Conservation (phyloP, 768 basidiomycete genomes). For the Rhizopogon vinicolor region DNA sequence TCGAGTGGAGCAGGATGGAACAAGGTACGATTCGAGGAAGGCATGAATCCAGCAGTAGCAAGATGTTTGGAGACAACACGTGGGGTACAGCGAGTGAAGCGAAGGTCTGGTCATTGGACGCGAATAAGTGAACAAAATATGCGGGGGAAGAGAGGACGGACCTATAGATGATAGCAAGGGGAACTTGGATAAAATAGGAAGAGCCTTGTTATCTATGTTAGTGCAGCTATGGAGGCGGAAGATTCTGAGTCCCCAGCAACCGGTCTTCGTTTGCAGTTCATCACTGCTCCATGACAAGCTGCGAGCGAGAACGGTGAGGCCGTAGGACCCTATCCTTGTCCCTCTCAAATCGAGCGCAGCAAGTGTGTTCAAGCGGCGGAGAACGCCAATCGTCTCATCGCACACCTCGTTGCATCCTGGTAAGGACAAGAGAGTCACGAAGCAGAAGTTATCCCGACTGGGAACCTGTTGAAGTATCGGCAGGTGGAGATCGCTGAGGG, state of each 20-base stretch:
- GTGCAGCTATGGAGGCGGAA: conserved; percentile 52
- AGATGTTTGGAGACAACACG: conserved; percentile 12
- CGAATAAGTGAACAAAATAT: background rate
- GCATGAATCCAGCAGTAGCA: conserved; percentile 19
- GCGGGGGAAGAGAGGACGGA: conserved; percentile 24
- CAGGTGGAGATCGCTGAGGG: conserved; percentile 50
- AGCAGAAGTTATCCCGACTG: conserved; percentile 50
- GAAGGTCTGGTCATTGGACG: conserved; percentile 35
- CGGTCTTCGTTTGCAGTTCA: conserved; percentile 21
- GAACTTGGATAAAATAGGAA: conserved; percentile 40
- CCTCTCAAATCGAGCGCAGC: conserved; percentile 60
- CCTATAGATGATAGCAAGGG: conserved; percentile 60
- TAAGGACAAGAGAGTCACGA: conserved; percentile 62
- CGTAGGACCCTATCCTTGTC: conserved; percentile 47
- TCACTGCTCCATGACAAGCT: conserved; percentile 36
- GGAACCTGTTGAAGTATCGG: conserved; percentile 55
- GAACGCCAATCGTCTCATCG: conserved; percentile 48
- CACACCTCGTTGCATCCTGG: conserved; percentile 49
- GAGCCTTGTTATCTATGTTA: conserved; percentile 40
- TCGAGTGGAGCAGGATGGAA: conserved; percentile 41
- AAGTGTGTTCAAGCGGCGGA: conserved; percentile 51
- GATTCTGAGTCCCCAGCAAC: conserved; percentile 57
- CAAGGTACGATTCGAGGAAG: conserved; percentile 24
- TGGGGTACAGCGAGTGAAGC: conserved; percentile 41
- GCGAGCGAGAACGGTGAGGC: conserved; percentile 47